A percentile compares a stretch with the other conserved stretches of the same genome.
phyloP scores from a whole-genome alignment of 2,329 filamentous ascomycete species.

The Geoglossum cookeanum region DNA sequence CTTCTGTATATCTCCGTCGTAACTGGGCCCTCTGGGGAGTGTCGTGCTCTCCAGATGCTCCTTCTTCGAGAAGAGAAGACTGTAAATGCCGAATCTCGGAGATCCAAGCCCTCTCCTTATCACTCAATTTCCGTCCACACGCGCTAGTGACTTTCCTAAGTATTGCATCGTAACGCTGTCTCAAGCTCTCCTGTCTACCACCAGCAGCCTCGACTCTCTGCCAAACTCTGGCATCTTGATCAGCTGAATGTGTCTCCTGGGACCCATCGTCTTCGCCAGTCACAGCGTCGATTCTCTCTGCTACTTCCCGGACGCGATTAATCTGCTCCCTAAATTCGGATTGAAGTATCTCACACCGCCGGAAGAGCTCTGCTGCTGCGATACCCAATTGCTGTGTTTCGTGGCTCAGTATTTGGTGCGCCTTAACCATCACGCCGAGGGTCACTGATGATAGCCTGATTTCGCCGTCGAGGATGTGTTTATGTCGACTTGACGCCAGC shows the following conservation, averaged over 20 bases:
- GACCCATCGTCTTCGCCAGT: conserved; percentile 18
- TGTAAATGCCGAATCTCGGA: conserved; percentile 24
- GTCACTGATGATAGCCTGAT: conserved; percentile 28
- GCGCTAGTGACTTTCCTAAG: conserved; percentile 24
- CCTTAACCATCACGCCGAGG: conserved; percentile 26
- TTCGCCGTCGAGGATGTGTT: conserved; percentile 24
- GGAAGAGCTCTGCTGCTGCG: conserved; percentile 31
- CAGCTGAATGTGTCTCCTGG: conserved; percentile 10
- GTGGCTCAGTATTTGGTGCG: conserved; percentile 26
- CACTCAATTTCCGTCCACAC: conserved; percentile 25
- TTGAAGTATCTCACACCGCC: conserved; percentile 28
- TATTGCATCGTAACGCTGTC: conserved; percentile 24
- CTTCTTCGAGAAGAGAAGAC: conserved; percentile 16
- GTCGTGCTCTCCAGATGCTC: neutral
- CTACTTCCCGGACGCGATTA: conserved; percentile 24
- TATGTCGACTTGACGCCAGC: conserved; percentile 23
- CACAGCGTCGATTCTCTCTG: conserved; percentile 25
- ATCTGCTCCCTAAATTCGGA: conserved; percentile 29
- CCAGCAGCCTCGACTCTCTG: conserved; percentile 22
- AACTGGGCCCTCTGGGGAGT: conserved; percentile 8
- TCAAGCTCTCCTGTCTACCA: conserved; percentile 22
- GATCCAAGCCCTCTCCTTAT: conserved; percentile 27
- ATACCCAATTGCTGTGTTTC: conserved; percentile 27
- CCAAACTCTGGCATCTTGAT: conserved; percentile 18
- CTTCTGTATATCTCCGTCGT: conserved; percentile 21